These are phyloP conservation scores for Mycocentrospora acerina DNA, from an alignment of 2,329 filamentous ascomycete species.

Conservation along the genomic window DNA sequence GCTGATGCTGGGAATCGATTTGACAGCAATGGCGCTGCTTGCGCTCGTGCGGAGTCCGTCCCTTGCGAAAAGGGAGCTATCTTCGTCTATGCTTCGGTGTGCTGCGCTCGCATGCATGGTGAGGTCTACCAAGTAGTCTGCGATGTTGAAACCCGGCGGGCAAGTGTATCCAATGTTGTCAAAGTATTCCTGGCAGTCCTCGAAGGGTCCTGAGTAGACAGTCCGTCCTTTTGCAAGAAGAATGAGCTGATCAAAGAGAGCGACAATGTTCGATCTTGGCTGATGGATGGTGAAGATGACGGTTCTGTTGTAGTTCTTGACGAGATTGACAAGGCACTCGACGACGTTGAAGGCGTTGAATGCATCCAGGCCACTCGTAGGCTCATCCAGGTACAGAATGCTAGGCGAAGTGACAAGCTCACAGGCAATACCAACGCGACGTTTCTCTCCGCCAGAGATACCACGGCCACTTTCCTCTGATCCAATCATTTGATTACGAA, in stretches of 20 bases:
- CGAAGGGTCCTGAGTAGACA: constrained; percentile 91
- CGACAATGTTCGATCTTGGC: constrained; percentile 95
- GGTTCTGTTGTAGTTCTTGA: constrained; percentile 94
- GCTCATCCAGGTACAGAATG: constrained; percentile 95
- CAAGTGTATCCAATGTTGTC: constrained; percentile 89
- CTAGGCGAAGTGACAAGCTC: constrained; percentile 96
- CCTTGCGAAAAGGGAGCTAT: constrained; percentile 59
- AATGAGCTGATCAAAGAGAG: constrained; percentile 91
- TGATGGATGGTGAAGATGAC: constrained; percentile 99
- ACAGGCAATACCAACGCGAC: constrained; percentile 94
- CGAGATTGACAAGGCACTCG: constrained; percentile 89
- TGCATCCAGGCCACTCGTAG: constrained; percentile 91
- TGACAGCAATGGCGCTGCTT: constrained; percentile 84
- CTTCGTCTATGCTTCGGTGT: constrained; percentile 56
- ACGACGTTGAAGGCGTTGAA: constrained; percentile 99
- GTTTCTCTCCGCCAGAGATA: constrained; percentile 95
- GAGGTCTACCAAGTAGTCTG: constrained; percentile 93
- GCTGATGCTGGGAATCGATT: constrained; percentile 84
- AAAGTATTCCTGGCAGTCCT: constrained; percentile 87
- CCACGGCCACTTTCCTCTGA: constrained; percentile 94
- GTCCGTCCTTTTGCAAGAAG: constrained; percentile 84
- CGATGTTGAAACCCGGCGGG: constrained; percentile 96
- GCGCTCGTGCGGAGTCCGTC: constrained; percentile 71
- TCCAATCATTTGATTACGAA: constrained; percentile 91
- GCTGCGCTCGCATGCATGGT: constrained; percentile 87